These are phyloP conservation scores for Cryomyces antarcticus DNA, from an alignment of 495 filamentous ascomycete genomes.

Conservation along the genomic window DNA sequence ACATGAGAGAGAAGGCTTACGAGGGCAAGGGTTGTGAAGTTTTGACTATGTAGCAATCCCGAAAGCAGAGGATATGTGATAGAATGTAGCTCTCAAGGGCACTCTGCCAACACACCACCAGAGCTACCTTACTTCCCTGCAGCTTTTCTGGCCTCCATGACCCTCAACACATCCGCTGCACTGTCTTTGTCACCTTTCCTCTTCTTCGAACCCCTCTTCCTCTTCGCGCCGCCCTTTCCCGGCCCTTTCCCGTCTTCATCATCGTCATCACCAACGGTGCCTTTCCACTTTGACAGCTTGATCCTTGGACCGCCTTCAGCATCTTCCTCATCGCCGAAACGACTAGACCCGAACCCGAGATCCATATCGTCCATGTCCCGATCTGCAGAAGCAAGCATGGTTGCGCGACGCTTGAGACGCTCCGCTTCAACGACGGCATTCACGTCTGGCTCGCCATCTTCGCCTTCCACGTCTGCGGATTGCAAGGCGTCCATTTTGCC, in stretches of 20 bases:
- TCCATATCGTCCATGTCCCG: slow-evolving; percentile 87
- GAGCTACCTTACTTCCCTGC: background rate
- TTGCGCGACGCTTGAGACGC: slow-evolving; percentile 34
- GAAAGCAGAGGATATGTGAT: too few relatives aligned
- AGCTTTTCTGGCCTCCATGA: slow-evolving; percentile 47
- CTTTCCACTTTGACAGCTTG: slow-evolving; percentile 43
- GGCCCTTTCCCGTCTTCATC: slow-evolving; percentile 28
- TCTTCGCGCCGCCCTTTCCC: slow-evolving; percentile 34
- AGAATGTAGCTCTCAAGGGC: too few relatives aligned
- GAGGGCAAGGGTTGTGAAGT: too few relatives aligned
- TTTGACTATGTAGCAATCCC: too few relatives aligned
- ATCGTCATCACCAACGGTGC: slow-evolving; percentile 23
- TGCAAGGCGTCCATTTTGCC: slow-evolving; percentile 38
- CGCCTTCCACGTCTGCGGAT: too few relatives aligned
- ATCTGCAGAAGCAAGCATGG: slow-evolving; percentile 54
- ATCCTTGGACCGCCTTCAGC: slow-evolving; percentile 38
- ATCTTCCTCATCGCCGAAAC: slow-evolving; percentile 65
- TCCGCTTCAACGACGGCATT: background rate
- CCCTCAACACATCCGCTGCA: slow-evolving; percentile 58
- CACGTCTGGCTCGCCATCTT: too few relatives aligned
- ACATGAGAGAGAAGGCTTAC: too few relatives aligned
- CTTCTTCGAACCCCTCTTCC: slow-evolving; percentile 73
- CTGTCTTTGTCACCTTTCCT: slow-evolving; percentile 68
- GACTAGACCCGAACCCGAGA: slow-evolving; percentile 74
- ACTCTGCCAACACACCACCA: too few relatives aligned